phyloP scores from a whole-genome alignment of 1,284 basidiomycete species.

The Wolfiporia cocos region DNA sequence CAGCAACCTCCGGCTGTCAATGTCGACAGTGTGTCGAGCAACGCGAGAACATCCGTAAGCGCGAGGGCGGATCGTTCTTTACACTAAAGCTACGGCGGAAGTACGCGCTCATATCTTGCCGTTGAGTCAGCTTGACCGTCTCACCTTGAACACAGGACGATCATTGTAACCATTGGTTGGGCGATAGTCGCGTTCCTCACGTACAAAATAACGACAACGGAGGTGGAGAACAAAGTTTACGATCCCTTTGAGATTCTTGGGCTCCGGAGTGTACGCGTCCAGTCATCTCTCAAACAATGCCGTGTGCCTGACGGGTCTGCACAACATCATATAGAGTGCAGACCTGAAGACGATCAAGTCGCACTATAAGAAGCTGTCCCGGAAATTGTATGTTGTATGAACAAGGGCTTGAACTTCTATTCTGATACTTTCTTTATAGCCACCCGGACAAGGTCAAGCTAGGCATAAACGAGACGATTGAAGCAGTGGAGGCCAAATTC shows the following conservation, averaged over 20 bases:
- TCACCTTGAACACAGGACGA: conserved; percentile 34
- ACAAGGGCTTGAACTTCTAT: neutral
- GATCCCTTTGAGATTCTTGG: conserved; percentile 95
- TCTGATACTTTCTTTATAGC: conserved; percentile 34
- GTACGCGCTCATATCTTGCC: conserved; percentile 18
- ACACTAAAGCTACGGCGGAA: conserved; percentile 22
- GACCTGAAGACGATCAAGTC: conserved; percentile 94
- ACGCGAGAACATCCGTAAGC: conserved; percentile 39
- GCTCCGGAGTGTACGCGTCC: conserved; percentile 52
- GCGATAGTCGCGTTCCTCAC: conserved; percentile 61
- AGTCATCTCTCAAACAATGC: too few relatives aligned
- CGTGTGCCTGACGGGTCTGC: too few relatives aligned
- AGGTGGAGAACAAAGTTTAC: conserved; percentile 71
- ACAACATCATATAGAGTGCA: too few relatives aligned
- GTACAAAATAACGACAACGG: conserved; percentile 58
- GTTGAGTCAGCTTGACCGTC: conserved; percentile 5
- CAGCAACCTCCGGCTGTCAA: conserved; percentile 44
- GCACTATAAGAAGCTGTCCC: conserved; percentile 92
- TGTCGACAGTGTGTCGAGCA: conserved; percentile 63
- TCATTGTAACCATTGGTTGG: conserved; percentile 74
- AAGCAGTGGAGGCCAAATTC: conserved; percentile 85
- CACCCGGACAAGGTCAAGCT: conserved; percentile 97
- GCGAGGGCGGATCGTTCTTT: conserved; percentile 37
- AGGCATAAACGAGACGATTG: conserved; percentile 80
- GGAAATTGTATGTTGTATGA: conserved; percentile 67